These are phyloP conservation scores for Neonothopanus nambi DNA, from an alignment of 1,284 basidiomycete species.

Conservation along the genomic window DNA sequence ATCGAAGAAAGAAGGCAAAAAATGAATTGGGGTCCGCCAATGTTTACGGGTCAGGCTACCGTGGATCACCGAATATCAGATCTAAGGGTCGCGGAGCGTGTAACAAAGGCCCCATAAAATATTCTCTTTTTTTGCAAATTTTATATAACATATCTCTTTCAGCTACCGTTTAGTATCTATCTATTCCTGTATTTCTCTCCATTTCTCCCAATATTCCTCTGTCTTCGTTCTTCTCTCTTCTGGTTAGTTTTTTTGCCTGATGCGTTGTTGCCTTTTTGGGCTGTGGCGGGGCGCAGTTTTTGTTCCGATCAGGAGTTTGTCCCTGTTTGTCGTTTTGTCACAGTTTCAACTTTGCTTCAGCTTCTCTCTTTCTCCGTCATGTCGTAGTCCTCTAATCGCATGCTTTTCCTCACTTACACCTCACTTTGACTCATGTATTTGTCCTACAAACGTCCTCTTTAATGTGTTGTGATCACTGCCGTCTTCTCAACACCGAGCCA, in stretches of 20 bases:
- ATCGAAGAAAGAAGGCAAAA: constrained; percentile 27
- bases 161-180: no score
- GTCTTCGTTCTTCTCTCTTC: no score
- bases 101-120: constrained; percentile 20
- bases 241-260: neutral
- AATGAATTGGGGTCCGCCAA: constrained; percentile 49
- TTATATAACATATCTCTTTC: no score
- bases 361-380: neutral
- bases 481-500: neutral
- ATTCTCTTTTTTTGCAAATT: neutral
- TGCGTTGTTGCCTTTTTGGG: neutral
- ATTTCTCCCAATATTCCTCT: neutral
- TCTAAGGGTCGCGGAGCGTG: constrained; percentile 53
- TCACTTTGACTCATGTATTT: neutral
- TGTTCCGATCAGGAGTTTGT: constrained; percentile 16
- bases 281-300: constrained; percentile 2
- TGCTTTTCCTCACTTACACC: neutral
- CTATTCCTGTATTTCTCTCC: neutral
- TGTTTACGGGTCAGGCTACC: constrained; percentile 50
- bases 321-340: neutral
- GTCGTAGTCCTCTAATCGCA: neutral
- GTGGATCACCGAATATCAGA: constrained; percentile 64
- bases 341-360: constrained; percentile 3
- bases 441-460: neutral
- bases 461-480: neutral